Evolutionary conservation across 768 basidiomycete species (phyloP), one percentile per base, ranked within the genome.

Genomic region (Boletellus ananiceps): DNA sequence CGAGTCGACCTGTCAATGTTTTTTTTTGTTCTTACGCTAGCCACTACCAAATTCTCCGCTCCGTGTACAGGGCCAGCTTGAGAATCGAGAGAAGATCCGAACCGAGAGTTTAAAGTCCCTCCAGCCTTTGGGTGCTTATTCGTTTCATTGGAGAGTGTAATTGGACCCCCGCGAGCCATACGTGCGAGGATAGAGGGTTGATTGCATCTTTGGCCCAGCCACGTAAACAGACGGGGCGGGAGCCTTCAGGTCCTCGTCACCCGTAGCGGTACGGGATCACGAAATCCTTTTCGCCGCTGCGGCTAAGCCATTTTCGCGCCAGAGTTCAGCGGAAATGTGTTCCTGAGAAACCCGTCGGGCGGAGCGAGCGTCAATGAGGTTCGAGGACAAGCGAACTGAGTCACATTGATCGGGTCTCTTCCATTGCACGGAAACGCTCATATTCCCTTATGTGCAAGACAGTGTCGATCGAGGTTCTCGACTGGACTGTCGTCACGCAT

Each of bases 151-250:
- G 29, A 29, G 7, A 29, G 29, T 40, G 32, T 29, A 42, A 19
- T 19, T 27, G 16, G 6, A 39, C 21, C 11, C 19, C 19, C 5
- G 38, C 38, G 38, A 39, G 21, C 21, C 38, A 23, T 19, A 39
- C 13, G 16, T 39, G 35, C 31, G 40, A 56, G 38, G 19, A 40
- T 25, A 38, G 23, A 16, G 46, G 50, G 46, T 50, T 52, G 48
- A 61, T 63, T 60, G 63, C 58, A 60, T 48, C 32, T 25, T 19
- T 19, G 19, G 19, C 19, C 3, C 23, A 25, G 5, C 50, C 47
- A 51, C 52, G 55, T 57, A 63, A 57, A 39, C n/a, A 43, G 14
- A 23, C 35, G 12, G 35, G 34, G 53, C 46, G 45, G 23, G 23
- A 25, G 25, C 34, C 23, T 15, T 18, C 33, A 3, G 19, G 19